Conservation (phyloP, 306 rosid species). For the Malus sieversii region DNA sequence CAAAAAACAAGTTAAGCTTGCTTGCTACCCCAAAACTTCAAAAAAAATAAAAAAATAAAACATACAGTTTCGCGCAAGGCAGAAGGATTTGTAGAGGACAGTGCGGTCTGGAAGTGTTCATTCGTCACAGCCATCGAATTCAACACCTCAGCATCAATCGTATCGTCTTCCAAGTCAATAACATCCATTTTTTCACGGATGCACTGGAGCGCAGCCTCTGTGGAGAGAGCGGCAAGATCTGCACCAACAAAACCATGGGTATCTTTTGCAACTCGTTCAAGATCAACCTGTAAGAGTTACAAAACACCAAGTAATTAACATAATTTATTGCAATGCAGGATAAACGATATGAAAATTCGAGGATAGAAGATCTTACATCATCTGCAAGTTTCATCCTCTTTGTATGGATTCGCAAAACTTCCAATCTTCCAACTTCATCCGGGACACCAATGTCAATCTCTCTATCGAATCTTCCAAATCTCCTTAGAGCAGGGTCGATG, state of each 20-base stretch:
- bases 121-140: constrained; percentile 63
- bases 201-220: constrained; percentile 72
- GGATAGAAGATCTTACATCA: constrained; percentile 30
- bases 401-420: constrained; percentile 60
- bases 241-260: constrained; percentile 68
- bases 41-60: background rate
- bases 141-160: constrained; percentile 63
- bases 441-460: constrained; percentile 36
- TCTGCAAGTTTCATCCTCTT: constrained; percentile 70
- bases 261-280: constrained; percentile 53
- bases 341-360: background rate
- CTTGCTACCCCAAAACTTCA: background rate
- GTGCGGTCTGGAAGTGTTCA: constrained; percentile 54
- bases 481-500: constrained; percentile 60
- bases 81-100: constrained; percentile 55
- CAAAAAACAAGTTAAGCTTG: background rate
- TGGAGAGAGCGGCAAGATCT: constrained; percentile 62
- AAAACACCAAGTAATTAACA: background rate
- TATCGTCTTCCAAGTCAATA: constrained; percentile 61
- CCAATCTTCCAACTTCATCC: constrained; percentile 64
- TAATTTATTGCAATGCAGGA: background rate
- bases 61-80: constrained; percentile 75
- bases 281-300: constrained; percentile 47
- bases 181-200: constrained; percentile 69
- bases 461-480: constrained; percentile 57